Percentiles rank a stretch among this genome's conserved stretches.
These are phyloP conservation scores for Erodium maritimum DNA, from an alignment of 345 rosid species.

Conservation along the genomic window DNA sequence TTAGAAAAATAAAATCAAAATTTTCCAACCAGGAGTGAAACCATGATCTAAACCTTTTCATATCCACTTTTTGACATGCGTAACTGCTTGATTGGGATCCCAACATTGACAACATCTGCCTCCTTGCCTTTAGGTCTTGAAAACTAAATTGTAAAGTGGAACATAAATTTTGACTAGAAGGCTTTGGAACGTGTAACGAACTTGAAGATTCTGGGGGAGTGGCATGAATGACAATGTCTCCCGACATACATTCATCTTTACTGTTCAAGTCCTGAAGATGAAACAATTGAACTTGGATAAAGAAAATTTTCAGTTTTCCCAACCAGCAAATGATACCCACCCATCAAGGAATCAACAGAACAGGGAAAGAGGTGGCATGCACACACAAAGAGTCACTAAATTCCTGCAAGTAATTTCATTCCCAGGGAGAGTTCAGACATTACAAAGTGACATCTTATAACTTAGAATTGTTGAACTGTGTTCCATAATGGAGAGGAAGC, in stretches of 20 bases:
- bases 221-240: constrained; percentile 24
- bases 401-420: no score
- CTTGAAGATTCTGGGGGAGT: constrained; percentile 27
- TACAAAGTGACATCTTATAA: no score
- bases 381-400: no score
- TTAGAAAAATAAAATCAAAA: no score
- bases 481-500: no score
- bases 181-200: constrained; percentile 33
- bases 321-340: neutral
- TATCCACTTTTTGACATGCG: constrained; percentile 27
- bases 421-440: no score
- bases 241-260: constrained; percentile 21
- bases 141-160: constrained; percentile 61
- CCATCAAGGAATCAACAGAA: no score
- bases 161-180: constrained; percentile 37
- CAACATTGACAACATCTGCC: constrained; percentile 44
- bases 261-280: constrained; percentile 25
- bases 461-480: no score
- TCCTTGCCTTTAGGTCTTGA: constrained; percentile 46
- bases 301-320: constrained; percentile 6
- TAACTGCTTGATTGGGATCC: constrained; percentile 26
- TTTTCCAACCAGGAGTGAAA: neutral
- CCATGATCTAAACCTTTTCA: constrained; percentile 19
- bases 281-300: constrained; percentile 12
- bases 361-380: no score